Evolutionary conservation across 2,329 filamentous ascomycete genomes (phyloP).

Genomic region (Colletotrichum karsti): DNA sequence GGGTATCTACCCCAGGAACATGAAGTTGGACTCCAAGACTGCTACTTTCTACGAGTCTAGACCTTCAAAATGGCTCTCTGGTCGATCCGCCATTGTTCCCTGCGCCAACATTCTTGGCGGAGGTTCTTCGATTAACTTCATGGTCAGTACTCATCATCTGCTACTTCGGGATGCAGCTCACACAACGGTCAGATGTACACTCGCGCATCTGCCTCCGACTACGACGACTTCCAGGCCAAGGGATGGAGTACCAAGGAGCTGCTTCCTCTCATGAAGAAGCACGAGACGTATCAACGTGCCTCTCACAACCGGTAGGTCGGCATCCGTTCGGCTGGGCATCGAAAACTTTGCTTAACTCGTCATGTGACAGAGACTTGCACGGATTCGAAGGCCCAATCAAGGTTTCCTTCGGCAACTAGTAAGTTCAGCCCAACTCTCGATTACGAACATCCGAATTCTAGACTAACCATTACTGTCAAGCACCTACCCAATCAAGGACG

Average conservation of each 20-base stretch:
- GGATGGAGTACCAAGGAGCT: constrained; percentile 83
- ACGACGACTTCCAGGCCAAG: constrained; percentile 81
- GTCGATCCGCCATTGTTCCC: constrained; percentile 77
- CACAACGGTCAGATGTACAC: constrained; percentile 70
- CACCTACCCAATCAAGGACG: constrained; percentile 83
- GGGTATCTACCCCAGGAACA: constrained; percentile 80
- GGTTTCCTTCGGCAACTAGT: constrained; percentile 81
- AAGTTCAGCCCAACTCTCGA: constrained; percentile 12
- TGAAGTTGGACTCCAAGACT: constrained; percentile 82
- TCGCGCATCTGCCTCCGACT: constrained; percentile 75
- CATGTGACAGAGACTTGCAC: constrained; percentile 65
- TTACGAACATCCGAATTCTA: neutral
- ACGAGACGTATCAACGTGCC: constrained; percentile 78
- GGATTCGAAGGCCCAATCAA: constrained; percentile 85
- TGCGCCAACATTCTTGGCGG: constrained; percentile 77
- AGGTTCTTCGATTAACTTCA: constrained; percentile 80
- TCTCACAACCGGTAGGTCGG: constrained; percentile 61
- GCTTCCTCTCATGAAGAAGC: constrained; percentile 80
- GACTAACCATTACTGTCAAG: constrained; percentile 35
- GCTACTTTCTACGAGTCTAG: constrained; percentile 84
- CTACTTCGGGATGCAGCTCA: constrained; percentile 26
- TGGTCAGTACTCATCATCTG: constrained; percentile 54
- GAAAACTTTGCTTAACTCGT: neutral
- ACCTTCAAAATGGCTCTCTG: constrained; percentile 76
- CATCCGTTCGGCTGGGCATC: neutral